These are phyloP conservation scores for Fusarium fracticaudum DNA, from an alignment of 2,329 filamentous ascomycete genomes.

Conservation along the genomic window DNA sequence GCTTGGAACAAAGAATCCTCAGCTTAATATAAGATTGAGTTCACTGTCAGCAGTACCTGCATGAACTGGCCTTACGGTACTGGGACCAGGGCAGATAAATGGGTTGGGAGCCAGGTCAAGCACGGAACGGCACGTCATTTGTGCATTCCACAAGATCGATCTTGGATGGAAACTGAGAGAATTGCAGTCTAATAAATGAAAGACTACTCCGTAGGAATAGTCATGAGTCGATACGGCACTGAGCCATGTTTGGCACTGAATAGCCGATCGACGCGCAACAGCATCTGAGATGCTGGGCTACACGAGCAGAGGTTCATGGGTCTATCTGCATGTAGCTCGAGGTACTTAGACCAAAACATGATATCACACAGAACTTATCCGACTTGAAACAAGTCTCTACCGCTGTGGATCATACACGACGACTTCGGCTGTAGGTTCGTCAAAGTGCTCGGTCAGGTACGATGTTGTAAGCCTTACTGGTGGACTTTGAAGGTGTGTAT, in stretches of 20 bases:
- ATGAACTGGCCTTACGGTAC: constrained; percentile 33
- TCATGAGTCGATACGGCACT: not conserved
- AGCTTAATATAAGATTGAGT: not conserved
- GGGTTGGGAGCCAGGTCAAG: constrained; percentile 33
- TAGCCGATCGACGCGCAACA: not conserved
- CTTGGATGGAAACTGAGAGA: not conserved
- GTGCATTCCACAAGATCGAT: constrained; percentile 25
- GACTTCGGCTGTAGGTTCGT: not conserved
- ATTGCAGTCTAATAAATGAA: not conserved
- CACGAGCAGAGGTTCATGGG: not conserved
- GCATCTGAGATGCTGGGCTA: not conserved
- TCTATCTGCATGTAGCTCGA: not conserved
- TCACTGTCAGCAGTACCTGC: constrained; percentile 26
- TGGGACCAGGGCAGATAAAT: constrained; percentile 33
- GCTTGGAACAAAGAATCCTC: not conserved
- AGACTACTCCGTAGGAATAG: not conserved
- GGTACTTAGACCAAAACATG: not conserved
- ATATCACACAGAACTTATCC: not conserved
- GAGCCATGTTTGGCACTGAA: not conserved
- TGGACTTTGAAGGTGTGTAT: not conserved
- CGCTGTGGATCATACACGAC: not conserved
- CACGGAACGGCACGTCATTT: constrained; percentile 36
- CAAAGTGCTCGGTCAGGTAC: not conserved
- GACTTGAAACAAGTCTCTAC: not conserved
- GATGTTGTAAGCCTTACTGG: not conserved